Percentiles rank a stretch among this genome's conserved stretches.
phyloP scores from a whole-genome alignment of 2,329 filamentous ascomycete species.

The Microsporum canis region DNA sequence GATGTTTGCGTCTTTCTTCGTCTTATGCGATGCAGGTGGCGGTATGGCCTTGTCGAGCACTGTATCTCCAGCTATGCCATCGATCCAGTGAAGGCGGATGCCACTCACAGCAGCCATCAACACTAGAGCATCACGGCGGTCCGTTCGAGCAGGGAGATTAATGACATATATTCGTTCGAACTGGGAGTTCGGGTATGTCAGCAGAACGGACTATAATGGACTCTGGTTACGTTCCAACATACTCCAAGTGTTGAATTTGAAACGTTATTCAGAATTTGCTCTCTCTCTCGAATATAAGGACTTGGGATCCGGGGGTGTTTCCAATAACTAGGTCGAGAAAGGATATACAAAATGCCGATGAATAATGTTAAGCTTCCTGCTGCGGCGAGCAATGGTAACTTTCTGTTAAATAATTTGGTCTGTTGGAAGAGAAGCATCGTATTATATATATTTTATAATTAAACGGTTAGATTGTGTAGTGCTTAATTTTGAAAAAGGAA shows the following conservation, averaged over 20 bases:
- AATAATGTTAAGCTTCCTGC: neutral
- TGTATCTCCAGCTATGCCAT: conserved; percentile 33
- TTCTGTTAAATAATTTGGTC: neutral
- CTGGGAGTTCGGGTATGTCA: conserved; percentile 13
- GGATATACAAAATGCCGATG: neutral
- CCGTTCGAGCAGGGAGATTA: conserved; percentile 37
- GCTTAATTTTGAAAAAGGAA: neutral
- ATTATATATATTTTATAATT: neutral
- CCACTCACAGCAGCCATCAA: conserved; percentile 34
- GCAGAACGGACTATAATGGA: neutral
- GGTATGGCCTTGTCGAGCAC: conserved; percentile 37
- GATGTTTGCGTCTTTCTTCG: conserved; percentile 22
- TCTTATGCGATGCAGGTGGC: conserved; percentile 14
- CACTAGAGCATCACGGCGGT: conserved; percentile 40
- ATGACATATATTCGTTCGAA: conserved; percentile 40
- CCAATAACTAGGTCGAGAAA: neutral
- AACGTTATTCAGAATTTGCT: neutral
- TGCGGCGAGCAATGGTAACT: neutral
- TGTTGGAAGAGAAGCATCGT: neutral
- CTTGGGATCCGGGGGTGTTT: neutral
- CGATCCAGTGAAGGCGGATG: conserved; percentile 36
- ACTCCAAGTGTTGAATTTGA: neutral
- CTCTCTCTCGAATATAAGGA: neutral
- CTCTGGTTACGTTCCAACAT: neutral
- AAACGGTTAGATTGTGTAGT: no score